These are phyloP conservation scores for Phlebiopsis flavidoalba DNA, from an alignment of 768 basidiomycete species.

Conservation along the genomic window DNA sequence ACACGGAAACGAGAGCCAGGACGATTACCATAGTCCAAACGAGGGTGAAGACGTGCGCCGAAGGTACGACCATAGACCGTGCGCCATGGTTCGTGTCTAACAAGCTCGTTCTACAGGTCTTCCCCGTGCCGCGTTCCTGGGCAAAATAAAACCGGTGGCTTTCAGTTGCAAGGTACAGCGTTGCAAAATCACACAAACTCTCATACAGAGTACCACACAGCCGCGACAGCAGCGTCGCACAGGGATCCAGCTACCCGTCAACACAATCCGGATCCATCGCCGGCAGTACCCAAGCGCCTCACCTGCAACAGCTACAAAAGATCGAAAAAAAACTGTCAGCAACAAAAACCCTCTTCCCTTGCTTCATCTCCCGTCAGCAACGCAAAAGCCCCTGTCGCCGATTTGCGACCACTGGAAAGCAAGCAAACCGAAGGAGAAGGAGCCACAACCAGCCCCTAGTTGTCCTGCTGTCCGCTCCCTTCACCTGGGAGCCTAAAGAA, in stretches of 20 bases:
- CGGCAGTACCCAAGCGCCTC: slow-evolving; percentile 17
- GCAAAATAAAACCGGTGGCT: slow-evolving; percentile 27
- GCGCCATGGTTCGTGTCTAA: not conserved
- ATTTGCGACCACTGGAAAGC: slow-evolving; percentile 38
- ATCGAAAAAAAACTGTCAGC: slow-evolving; percentile 38
- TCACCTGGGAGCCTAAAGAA: slow-evolving; percentile 44
- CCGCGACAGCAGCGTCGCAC: slow-evolving; percentile 19
- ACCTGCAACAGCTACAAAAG: slow-evolving; percentile 24
- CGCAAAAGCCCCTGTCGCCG: slow-evolving; percentile 45
- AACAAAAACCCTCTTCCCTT: slow-evolving; percentile 42
- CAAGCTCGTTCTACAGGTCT: slow-evolving; percentile 35
- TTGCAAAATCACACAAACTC: slow-evolving; percentile 25
- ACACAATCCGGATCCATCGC: slow-evolving; percentile 32
- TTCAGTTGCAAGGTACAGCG: slow-evolving; percentile 19
- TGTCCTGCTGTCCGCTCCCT: slow-evolving; percentile 30
- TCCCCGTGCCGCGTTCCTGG: slow-evolving; percentile 53
- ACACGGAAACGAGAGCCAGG: slow-evolving; percentile 67
- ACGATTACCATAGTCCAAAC: slow-evolving; percentile 44
- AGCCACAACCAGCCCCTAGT: slow-evolving; percentile 27
- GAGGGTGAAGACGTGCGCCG: slow-evolving; percentile 57
- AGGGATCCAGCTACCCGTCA: slow-evolving; percentile 38
- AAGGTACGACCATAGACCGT: slow-evolving; percentile 27
- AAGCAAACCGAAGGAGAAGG: slow-evolving; percentile 42
- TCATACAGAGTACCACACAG: slow-evolving; percentile 3
- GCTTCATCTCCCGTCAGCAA: slow-evolving; percentile 50